Evolutionary conservation across 2,329 filamentous ascomycete species (phyloP).

Genomic region (Thielaviopsis euricoi): DNA sequence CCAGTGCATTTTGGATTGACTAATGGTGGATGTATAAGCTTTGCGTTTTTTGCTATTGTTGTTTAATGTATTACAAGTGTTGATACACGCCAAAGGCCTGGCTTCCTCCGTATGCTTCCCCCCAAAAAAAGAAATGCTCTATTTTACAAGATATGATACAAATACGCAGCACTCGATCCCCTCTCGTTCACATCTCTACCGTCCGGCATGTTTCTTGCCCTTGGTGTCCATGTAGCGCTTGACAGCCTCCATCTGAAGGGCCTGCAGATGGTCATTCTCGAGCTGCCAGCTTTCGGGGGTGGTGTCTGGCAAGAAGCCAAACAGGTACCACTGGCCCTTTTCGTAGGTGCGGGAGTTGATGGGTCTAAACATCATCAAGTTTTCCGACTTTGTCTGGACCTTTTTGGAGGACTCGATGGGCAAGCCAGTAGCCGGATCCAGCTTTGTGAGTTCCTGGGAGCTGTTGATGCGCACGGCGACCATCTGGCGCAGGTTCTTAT

Average conservation of each 20-base stretch:
- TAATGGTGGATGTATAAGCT: not conserved
- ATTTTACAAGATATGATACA: constrained; percentile 10
- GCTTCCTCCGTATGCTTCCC: constrained; percentile 1
- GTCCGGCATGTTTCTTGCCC: constrained; percentile 14
- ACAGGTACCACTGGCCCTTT: constrained; percentile 42
- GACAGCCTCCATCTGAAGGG: constrained; percentile 14
- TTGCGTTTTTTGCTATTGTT: constrained; percentile 5
- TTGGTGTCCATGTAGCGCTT: constrained; percentile 20
- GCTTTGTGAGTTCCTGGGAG: constrained; percentile 34
- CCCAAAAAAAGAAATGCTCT: not conserved
- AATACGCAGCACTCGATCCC: constrained; percentile 1
- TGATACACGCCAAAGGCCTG: constrained; percentile 11
- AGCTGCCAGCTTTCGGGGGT: constrained; percentile 25
- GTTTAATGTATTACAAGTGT: constrained; percentile 10
- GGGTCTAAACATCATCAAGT: constrained; percentile 41
- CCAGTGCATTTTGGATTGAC: not conserved
- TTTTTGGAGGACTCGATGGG: constrained; percentile 30
- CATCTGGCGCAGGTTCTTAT: constrained; percentile 30
- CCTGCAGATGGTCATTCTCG: constrained; percentile 5
- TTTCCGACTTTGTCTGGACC: constrained; percentile 41
- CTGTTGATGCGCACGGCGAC: constrained; percentile 44
- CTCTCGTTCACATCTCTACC: not conserved
- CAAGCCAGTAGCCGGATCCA: constrained; percentile 21
- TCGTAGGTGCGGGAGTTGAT: constrained; percentile 29
- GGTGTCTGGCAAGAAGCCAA: constrained; percentile 44